Conservation (phyloP, 306 rosid species). For the Senna tora region DNA sequence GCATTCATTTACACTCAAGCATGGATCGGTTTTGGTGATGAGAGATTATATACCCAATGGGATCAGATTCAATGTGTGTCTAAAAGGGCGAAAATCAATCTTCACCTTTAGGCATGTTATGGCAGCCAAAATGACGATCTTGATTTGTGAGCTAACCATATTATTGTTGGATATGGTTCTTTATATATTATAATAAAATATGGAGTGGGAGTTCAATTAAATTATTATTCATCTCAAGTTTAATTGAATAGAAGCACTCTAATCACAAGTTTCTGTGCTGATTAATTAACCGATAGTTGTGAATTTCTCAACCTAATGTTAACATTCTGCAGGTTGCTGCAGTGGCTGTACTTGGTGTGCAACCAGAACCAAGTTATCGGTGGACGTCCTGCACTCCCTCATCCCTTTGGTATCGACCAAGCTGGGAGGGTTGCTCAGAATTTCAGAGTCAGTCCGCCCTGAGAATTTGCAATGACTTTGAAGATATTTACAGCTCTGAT, state of each 20-base stretch:
- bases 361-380: constrained; percentile 89
- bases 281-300: background rate
- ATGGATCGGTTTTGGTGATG: too few species aligned
- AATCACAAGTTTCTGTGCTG: constrained; percentile 7
- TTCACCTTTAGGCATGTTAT: too few species aligned
- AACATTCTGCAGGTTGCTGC: constrained; percentile 82
- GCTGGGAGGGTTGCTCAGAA: constrained; percentile 84
- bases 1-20: too few species aligned
- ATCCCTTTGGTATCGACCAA: constrained; percentile 81
- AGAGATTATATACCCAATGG: too few species aligned
- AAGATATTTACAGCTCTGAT: background rate
- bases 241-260: constrained; percentile 25
- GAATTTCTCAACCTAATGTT: constrained; percentile 21
- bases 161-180: too few species aligned
- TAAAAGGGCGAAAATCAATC: too few species aligned
- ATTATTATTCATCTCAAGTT: constrained; percentile 93
- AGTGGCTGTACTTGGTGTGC: constrained; percentile 90
- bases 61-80: too few species aligned
- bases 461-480: constrained; percentile 36
- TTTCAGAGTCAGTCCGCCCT: constrained; percentile 49
- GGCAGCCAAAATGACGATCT: too few species aligned
- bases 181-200: too few species aligned
- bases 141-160: too few species aligned
- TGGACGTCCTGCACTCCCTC: constrained; percentile 90
- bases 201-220: too few species aligned